Conservation (phyloP, 768 basidiomycete genomes). For the Tulasnella sp. region DNA sequence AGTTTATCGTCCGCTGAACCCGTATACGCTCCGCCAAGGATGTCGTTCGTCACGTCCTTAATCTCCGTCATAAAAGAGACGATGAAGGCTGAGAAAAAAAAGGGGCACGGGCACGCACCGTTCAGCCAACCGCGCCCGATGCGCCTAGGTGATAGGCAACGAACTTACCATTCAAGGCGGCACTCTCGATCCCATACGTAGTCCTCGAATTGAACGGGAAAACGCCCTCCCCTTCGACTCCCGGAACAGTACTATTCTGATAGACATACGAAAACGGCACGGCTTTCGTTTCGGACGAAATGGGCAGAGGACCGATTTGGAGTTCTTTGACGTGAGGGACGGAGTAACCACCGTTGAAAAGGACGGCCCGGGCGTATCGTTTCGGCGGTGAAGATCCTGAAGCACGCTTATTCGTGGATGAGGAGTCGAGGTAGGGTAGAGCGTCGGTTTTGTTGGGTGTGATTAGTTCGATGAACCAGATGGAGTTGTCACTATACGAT, state of each 20-base stretch:
- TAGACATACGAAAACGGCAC: neutral
- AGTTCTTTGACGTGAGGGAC: constrained; percentile 3
- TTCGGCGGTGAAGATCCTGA: neutral
- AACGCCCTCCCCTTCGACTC: neutral
- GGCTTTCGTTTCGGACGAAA: neutral
- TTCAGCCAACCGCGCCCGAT: neutral
- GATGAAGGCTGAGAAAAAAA: neutral
- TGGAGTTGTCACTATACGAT: neutral
- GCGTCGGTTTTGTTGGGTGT: constrained; percentile 10
- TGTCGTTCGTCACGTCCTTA: neutral
- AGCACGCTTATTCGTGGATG: neutral
- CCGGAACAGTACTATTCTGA: constrained; percentile 6
- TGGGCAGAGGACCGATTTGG: constrained; percentile 2
- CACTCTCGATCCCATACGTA: neutral
- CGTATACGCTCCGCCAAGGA: constrained; percentile 5
- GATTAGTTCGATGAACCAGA: constrained; percentile 3
- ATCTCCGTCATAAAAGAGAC: neutral
- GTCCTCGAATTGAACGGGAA: constrained; percentile 5
- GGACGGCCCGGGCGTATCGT: constrained; percentile 1
- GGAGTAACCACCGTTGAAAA: constrained; percentile 3
- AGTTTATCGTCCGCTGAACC: neutral
- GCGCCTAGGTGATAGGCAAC: too few relatives aligned
- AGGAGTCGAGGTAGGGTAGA: neutral
- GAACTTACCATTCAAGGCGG: neutral
- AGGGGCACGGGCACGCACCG: neutral